These are phyloP conservation scores for Dipodascus geniculatus DNA, from an alignment of 805 yeast genomes.

Conservation along the genomic window DNA sequence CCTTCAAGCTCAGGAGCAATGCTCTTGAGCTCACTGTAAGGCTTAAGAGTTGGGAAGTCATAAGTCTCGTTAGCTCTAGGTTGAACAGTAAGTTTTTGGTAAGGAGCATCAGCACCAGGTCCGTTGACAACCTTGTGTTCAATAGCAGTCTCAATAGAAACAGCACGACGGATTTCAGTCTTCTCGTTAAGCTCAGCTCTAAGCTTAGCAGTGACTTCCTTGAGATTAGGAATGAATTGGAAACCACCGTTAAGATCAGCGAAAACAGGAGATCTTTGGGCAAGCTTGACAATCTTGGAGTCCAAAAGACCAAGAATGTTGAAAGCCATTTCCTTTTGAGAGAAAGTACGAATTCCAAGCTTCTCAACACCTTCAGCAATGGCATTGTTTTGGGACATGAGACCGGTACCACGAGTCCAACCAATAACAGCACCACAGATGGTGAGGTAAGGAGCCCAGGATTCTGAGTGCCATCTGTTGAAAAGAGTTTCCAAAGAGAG, in stretches of 20 bases:
- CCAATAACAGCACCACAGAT: slow-evolving; percentile 98
- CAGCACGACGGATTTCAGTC: slow-evolving; percentile 90
- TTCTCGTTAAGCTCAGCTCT: slow-evolving; percentile 65
- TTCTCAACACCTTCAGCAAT: slow-evolving; percentile 96
- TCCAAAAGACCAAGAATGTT: slow-evolving; percentile 89
- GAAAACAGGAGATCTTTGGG: slow-evolving; percentile 90
- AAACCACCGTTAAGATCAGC: slow-evolving; percentile 99
- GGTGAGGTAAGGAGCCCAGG: slow-evolving; percentile 90
- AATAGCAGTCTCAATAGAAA: slow-evolving; percentile 81
- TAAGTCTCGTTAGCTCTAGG: slow-evolving; percentile 94
- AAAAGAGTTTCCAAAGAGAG: slow-evolving; percentile 88
- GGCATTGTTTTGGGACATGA: slow-evolving; percentile 94
- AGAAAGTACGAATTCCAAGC: slow-evolving; percentile 93
- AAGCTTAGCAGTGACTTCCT: slow-evolving; percentile 70
- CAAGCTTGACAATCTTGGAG: slow-evolving; percentile 70
- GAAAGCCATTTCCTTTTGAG: slow-evolving; percentile 99
- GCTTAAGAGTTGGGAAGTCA: slow-evolving; percentile 80
- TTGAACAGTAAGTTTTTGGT: slow-evolving; percentile 61
- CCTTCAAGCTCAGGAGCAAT: slow-evolving; percentile 67
- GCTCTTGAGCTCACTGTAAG: slow-evolving; percentile 60
- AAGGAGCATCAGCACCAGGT: slow-evolving; percentile 77
- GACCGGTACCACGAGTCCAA: slow-evolving; percentile 99
- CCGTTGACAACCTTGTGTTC: slow-evolving; percentile 84
- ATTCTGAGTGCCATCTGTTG: slow-evolving; percentile 98
- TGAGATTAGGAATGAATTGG: slow-evolving; percentile 84